Percentiles rank a stretch among this genome's conserved stretches.
Evolutionary conservation across 495 filamentous ascomycete species (phyloP).

Genomic region (Cryomyces minteri): DNA sequence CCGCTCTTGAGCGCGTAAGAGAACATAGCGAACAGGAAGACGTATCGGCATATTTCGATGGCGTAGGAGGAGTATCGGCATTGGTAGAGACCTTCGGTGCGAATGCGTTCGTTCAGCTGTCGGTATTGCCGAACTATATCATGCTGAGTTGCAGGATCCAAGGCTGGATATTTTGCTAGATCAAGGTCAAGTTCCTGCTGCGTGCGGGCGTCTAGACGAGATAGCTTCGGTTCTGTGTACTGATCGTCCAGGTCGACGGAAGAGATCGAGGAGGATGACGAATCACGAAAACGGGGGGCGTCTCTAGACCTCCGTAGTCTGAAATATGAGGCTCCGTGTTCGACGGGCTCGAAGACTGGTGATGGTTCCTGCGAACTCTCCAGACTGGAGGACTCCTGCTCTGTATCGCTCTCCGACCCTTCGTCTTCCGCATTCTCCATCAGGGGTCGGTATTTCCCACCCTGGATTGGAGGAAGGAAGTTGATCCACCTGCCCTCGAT

Average conservation of each 20-base stretch:
- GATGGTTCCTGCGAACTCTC: conserved; percentile 25
- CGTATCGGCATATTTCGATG: conserved; percentile 59
- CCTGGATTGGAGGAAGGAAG: conserved; percentile 84
- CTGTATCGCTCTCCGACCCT: conserved; percentile 19
- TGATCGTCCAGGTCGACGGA: conserved; percentile 21
- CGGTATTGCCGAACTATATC: conserved; percentile 69
- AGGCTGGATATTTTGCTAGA: conserved; percentile 59
- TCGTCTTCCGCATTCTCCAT: conserved; percentile 16
- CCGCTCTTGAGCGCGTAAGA: conserved; percentile 45
- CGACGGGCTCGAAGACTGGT: conserved; percentile 19
- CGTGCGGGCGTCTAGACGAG: conserved; percentile 57
- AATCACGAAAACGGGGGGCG: conserved; percentile 2
- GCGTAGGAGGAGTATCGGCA: conserved; percentile 77
- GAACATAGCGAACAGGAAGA: conserved; percentile 42
- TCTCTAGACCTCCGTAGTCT: conserved; percentile 1
- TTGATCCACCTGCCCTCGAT: conserved; percentile 74
- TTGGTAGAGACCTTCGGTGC: conserved; percentile 57
- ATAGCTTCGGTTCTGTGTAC: conserved; percentile 30
- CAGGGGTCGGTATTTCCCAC: conserved; percentile 58
- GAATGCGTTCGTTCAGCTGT: conserved; percentile 47
- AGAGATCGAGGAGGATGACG: conserved; percentile 26
- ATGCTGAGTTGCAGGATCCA: conserved; percentile 59
- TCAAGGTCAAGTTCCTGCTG: conserved; percentile 59
- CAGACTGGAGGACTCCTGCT: conserved; percentile 25
- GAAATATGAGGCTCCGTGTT: neutral